A percentile compares a stretch with the other conserved stretches of the same genome.
Evolutionary conservation across 2,329 filamentous ascomycete species (phyloP).

Genomic region (Laburnicola sp.): DNA sequence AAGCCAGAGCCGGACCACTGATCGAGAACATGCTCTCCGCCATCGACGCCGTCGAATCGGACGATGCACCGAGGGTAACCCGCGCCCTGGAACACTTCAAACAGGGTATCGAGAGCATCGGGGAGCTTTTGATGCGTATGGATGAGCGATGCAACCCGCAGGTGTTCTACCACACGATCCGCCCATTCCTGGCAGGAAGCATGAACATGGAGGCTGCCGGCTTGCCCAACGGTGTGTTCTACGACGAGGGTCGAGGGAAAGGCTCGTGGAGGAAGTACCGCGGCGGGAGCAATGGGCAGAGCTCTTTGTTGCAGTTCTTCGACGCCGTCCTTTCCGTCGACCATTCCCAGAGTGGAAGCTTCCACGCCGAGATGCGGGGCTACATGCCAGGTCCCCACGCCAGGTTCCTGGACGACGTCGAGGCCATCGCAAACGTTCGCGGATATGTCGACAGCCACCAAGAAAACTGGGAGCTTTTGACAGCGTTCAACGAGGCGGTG

Average conservation of each 20-base stretch:
- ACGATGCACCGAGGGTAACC: constrained; percentile 45
- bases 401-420: constrained; percentile 54
- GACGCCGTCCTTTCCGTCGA: constrained; percentile 57
- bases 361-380: constrained; percentile 53
- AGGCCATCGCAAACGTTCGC: constrained; percentile 51
- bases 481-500: constrained; percentile 53
- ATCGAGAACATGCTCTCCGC: constrained; percentile 53
- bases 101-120: constrained; percentile 47
- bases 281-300: constrained; percentile 60
- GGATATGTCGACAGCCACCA: constrained; percentile 45
- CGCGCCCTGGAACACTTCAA: constrained; percentile 47
- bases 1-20: constrained; percentile 53
- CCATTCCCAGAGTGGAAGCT: constrained; percentile 47
- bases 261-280: constrained; percentile 56
- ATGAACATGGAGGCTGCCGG: constrained; percentile 58
- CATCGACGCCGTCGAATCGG: constrained; percentile 49
- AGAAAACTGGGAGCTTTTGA: constrained; percentile 40
- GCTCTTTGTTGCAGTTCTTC: constrained; percentile 58
- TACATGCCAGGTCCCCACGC: constrained; percentile 60
- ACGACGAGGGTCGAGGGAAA: constrained; percentile 53
- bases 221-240: constrained; percentile 56
- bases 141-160: constrained; percentile 54
- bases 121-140: constrained; percentile 53
- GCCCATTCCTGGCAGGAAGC: constrained; percentile 56
- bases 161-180: constrained; percentile 57